Conservation (phyloP, 2,329 filamentous ascomycete species). For the Colletotrichum sp. region DNA sequence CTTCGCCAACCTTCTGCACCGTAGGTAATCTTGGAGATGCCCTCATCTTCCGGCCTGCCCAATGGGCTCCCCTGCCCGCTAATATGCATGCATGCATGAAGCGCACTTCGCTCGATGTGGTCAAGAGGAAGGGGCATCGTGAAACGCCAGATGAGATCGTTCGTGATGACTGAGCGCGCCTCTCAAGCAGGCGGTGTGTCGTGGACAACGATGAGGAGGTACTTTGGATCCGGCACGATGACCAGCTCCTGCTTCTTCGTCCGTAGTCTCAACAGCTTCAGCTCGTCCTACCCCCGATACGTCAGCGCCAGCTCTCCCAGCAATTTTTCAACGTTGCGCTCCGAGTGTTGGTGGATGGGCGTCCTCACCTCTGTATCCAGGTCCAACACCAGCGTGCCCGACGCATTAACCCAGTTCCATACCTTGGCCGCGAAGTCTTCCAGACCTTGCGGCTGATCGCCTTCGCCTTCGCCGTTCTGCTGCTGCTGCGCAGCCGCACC, state of each 20-base stretch:
- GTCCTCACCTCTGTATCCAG: slow-evolving; percentile 71
- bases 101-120: not conserved
- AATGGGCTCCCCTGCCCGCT: not conserved
- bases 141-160: not conserved
- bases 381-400: slow-evolving; percentile 72
- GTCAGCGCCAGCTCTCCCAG: not conserved
- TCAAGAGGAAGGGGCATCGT: not conserved
- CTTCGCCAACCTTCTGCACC: not conserved
- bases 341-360: not conserved
- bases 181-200: slow-evolving; percentile 74
- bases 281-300: slow-evolving; percentile 65
- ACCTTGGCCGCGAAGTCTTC: slow-evolving; percentile 79
- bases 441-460: slow-evolving; percentile 51
- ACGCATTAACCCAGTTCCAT: slow-evolving; percentile 75
- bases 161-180: not conserved
- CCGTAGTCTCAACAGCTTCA: slow-evolving; percentile 76
- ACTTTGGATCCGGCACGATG: slow-evolving; percentile 81
- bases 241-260: slow-evolving; percentile 88
- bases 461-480: slow-evolving; percentile 45
- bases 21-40: not conserved
- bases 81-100: not conserved
- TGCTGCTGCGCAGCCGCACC: slow-evolving; percentile 30
- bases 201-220: slow-evolving; percentile 79
- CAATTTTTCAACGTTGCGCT: not conserved
- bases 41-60: not conserved